phyloP scores from a whole-genome alignment of 2,329 filamentous ascomycete genomes.

The Xylaria hypoxylon region DNA sequence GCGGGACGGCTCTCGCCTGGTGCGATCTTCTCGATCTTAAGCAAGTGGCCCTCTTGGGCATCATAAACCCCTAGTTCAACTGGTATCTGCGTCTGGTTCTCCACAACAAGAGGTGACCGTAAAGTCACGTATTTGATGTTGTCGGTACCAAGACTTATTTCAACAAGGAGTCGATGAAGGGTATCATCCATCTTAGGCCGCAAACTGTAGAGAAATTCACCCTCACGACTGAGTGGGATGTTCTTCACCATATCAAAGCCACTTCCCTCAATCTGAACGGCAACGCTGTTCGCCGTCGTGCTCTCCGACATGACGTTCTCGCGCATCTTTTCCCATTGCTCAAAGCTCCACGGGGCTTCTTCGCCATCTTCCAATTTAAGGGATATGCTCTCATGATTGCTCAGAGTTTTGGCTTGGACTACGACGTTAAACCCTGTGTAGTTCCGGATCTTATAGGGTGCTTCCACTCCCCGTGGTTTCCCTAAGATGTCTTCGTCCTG shows the following conservation, averaged over 20 bases:
- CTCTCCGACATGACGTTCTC: slow-evolving; percentile 90
- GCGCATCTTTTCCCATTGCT: slow-evolving; percentile 95
- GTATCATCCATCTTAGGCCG: slow-evolving; percentile 87
- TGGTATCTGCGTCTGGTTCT: slow-evolving; percentile 97
- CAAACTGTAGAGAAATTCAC: slow-evolving; percentile 89
- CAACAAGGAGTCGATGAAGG: slow-evolving; percentile 89
- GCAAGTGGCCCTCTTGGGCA: slow-evolving; percentile 83
- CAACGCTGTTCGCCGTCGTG: slow-evolving; percentile 78
- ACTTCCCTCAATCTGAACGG: slow-evolving; percentile 88
- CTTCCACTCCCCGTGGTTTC: slow-evolving; percentile 90
- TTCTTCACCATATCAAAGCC: slow-evolving; percentile 92
- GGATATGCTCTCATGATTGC: slow-evolving; percentile 72
- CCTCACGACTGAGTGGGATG: slow-evolving; percentile 92
- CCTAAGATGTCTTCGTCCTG: slow-evolving; percentile 91
- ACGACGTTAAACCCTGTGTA: slow-evolving; percentile 93
- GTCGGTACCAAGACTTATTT: slow-evolving; percentile 89
- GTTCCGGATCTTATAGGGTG: slow-evolving; percentile 93
- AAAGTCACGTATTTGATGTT: slow-evolving; percentile 99
- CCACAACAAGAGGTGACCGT: slow-evolving; percentile 88
- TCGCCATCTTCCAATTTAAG: slow-evolving; percentile 87
- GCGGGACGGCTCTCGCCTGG: slow-evolving; percentile 91
- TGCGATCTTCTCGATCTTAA: slow-evolving; percentile 97
- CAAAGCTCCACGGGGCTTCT: slow-evolving; percentile 95
- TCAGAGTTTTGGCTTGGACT: slow-evolving; percentile 80
- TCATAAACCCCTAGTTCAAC: slow-evolving; percentile 94